Conservation (phyloP, 257 asterid genomes). For the Paulownia fortunei region DNA sequence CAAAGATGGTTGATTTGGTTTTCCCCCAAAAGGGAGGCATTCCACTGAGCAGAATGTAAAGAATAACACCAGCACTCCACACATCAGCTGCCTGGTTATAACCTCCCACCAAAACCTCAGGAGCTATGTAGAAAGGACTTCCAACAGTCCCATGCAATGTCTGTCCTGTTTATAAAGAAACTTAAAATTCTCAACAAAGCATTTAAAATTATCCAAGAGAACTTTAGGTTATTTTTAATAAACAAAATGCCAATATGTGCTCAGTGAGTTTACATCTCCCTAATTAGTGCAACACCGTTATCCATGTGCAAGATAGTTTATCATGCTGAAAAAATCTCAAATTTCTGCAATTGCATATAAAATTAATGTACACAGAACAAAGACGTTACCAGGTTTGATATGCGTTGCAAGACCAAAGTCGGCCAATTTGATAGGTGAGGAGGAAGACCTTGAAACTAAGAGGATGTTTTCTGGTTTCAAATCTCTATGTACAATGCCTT, state of each 20-base stretch:
- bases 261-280: not conserved
- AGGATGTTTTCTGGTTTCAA: conserved; percentile 70
- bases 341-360: not conserved
- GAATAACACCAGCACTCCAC: conserved; percentile 77
- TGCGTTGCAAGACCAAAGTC: conserved; percentile 73
- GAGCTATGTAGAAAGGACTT: conserved; percentile 73
- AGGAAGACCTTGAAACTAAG: conserved; percentile 45
- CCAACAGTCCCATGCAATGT: conserved; percentile 66
- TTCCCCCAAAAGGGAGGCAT: conserved; percentile 76
- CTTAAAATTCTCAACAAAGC: conserved; percentile 27
- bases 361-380: not conserved
- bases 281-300: not conserved
- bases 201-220: not conserved
- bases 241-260: not conserved
- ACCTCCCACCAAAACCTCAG: conserved; percentile 62
- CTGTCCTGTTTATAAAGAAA: conserved; percentile 47
- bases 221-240: not conserved
- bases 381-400: conserved; percentile 45
- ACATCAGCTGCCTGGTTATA: conserved; percentile 66
- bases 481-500: conserved; percentile 62
- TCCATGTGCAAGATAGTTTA: not conserved
- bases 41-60: conserved; percentile 68
- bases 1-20: conserved; percentile 63
- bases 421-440: conserved; percentile 64
- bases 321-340: not conserved